Evolutionary conservation across 768 basidiomycete genomes (phyloP).

Genomic region (Boletus speciosus): DNA sequence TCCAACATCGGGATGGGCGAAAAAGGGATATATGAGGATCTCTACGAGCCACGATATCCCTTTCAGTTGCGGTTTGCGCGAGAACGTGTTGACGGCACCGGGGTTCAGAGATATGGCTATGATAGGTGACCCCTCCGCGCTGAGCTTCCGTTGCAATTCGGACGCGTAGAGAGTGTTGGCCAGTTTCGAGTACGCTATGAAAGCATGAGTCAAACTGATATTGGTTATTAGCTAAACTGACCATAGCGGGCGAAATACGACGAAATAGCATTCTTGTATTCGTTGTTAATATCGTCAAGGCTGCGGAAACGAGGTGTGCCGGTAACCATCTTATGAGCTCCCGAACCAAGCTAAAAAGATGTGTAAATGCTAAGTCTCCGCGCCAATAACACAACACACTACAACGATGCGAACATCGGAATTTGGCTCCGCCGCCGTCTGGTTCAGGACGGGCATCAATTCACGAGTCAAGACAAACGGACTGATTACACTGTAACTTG

Average conservation of each 20-base stretch:
- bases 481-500: constrained; percentile 41
- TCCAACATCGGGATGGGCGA: constrained; percentile 21
- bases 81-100: constrained; percentile 33
- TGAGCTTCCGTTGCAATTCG: constrained; percentile 46
- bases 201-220: neutral
- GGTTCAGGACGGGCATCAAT: constrained; percentile 49
- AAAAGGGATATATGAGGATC: constrained; percentile 15
- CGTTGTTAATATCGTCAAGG: constrained; percentile 35
- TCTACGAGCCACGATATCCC: constrained; percentile 22
- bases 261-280: constrained; percentile 24
- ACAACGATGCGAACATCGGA: constrained; percentile 62
- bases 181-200: constrained; percentile 49
- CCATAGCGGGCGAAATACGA: constrained; percentile 32
- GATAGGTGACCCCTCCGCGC: constrained; percentile 24
- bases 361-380: neutral
- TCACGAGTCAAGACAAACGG: constrained; percentile 54
- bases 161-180: constrained; percentile 48
- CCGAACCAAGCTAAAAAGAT: constrained; percentile 34
- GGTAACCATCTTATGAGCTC: constrained; percentile 20
- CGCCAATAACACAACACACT: constrained; percentile 31
- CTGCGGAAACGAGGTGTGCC: constrained; percentile 26
- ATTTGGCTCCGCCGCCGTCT: constrained; percentile 44
- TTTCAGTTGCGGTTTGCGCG: constrained; percentile 15
- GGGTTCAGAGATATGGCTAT: constrained; percentile 31
- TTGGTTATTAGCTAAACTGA: constrained; percentile 4